Conservation (phyloP, 1,284 basidiomycete genomes). For the Thecaphora thlaspeos region DNA sequence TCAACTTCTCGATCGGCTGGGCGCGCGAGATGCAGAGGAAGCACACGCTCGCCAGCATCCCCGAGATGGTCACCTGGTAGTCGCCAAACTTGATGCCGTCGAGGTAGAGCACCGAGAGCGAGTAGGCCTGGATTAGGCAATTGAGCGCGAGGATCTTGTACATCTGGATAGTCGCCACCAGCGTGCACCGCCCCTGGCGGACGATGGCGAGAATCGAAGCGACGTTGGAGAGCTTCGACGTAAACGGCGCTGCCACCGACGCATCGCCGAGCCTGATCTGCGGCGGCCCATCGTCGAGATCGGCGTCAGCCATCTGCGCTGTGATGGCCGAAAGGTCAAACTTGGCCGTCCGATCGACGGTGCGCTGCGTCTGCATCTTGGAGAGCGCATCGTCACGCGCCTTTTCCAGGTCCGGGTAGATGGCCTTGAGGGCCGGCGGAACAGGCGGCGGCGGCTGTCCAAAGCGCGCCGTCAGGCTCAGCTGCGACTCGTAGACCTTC, state of each 20-base stretch:
- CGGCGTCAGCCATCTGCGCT: constrained; percentile 47
- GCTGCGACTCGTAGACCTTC: constrained; percentile 55
- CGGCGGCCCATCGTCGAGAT: constrained; percentile 56
- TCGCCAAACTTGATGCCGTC: constrained; percentile 57
- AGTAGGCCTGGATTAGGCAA: constrained; percentile 55
- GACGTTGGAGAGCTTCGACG: constrained; percentile 51
- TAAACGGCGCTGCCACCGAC: constrained; percentile 56
- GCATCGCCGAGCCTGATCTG: constrained; percentile 57
- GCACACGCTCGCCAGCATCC: constrained; percentile 51
- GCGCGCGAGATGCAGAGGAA: constrained; percentile 56
- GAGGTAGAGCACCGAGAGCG: constrained; percentile 50
- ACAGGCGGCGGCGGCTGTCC: constrained; percentile 52
- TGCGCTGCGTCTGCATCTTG: constrained; percentile 38
- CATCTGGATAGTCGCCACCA: constrained; percentile 57
- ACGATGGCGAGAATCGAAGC: constrained; percentile 48
- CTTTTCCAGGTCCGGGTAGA: constrained; percentile 53
- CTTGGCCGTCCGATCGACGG: constrained; percentile 43
- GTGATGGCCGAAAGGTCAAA: constrained; percentile 54
- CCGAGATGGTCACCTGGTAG: constrained; percentile 54
- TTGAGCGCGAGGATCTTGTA: constrained; percentile 58
- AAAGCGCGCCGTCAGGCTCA: constrained; percentile 45
- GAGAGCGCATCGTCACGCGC: constrained; percentile 50
- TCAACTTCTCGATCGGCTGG: constrained; percentile 49
- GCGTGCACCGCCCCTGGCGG: constrained; percentile 54
- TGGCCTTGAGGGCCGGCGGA: constrained; percentile 43